Percentiles rank a stretch among this genome's conserved stretches.
Conservation (phyloP, 2,329 filamentous ascomycete genomes). For the Davidsoniella virescens region DNA sequence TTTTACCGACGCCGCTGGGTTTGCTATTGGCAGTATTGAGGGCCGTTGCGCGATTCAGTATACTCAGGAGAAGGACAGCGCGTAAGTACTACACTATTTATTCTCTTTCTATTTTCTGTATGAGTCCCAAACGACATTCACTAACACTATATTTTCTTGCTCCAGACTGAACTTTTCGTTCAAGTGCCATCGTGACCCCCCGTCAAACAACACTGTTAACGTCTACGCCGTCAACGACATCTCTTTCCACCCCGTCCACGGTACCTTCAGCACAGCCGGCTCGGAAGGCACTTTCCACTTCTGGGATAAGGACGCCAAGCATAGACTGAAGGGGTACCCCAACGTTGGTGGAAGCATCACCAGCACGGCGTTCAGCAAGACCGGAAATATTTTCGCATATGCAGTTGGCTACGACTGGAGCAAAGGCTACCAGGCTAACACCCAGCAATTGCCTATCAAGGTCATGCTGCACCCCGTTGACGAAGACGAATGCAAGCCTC, state of each 20-base stretch:
- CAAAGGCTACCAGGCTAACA: constrained; percentile 85
- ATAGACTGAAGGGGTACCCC: constrained; percentile 77
- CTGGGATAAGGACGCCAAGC: constrained; percentile 88
- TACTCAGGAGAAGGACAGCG: constrained; percentile 84
- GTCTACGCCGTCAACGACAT: constrained; percentile 95
- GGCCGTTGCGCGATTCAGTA: constrained; percentile 97
- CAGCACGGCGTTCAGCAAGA: constrained; percentile 78
- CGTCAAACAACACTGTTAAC: constrained; percentile 60
- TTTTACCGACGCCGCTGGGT: constrained; percentile 81
- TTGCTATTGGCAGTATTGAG: constrained; percentile 91
- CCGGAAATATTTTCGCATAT: constrained; percentile 71
- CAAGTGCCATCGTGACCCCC: constrained; percentile 87
- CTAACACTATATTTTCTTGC: not conserved
- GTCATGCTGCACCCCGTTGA: constrained; percentile 69
- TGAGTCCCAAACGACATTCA: not conserved
- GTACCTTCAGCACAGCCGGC: constrained; percentile 95
- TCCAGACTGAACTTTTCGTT: constrained; percentile 85
- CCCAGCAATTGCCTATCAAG: constrained; percentile 55
- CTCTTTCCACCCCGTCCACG: constrained; percentile 89
- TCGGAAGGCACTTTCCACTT: constrained; percentile 94
- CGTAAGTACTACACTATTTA: constrained; percentile 26
- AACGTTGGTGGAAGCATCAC: constrained; percentile 75
- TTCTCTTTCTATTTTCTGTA: not conserved
- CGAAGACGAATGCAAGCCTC: constrained; percentile 44
- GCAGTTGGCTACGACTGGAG: constrained; percentile 96